Percentiles rank a stretch among this genome's conserved stretches.
Conservation (phyloP, 192 early-diverging fungal genomes). For the Mortierella alpina region DNA sequence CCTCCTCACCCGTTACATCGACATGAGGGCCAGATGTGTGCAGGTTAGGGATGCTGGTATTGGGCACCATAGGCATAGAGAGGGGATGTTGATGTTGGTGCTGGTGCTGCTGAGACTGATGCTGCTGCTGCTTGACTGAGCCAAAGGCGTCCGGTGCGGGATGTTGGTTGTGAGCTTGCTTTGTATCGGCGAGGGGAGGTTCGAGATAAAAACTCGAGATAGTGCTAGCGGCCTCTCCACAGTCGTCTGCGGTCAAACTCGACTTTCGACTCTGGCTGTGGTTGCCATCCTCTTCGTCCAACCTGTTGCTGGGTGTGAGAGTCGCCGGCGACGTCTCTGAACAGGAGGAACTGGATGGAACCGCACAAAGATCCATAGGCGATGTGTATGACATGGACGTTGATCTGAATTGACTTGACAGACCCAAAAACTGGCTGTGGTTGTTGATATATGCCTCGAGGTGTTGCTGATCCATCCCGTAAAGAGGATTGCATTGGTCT, state of each 20-base stretch:
- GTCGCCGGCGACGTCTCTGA: not conserved
- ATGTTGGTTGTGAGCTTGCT: too few relatives aligned
- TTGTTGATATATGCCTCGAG: too few relatives aligned
- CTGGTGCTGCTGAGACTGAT: too few relatives aligned
- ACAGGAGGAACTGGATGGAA: not conserved
- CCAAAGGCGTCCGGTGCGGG: too few relatives aligned
- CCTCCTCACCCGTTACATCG: not conserved
- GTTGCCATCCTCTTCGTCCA: not conserved
- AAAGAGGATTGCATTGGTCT: too few relatives aligned
- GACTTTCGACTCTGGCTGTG: constrained; percentile 4
- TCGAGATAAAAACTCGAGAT: too few relatives aligned
- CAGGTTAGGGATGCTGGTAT: too few relatives aligned
- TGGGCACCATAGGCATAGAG: not conserved
- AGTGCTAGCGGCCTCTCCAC: not conserved
- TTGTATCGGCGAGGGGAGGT: too few relatives aligned
- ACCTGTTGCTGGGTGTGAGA: not conserved
- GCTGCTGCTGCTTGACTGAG: too few relatives aligned
- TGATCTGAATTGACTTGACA: not conserved
- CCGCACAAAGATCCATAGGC: not conserved
- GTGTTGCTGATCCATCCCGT: too few relatives aligned
- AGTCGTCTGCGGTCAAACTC: not conserved
- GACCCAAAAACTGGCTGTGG: too few relatives aligned
- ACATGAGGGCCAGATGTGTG: not conserved
- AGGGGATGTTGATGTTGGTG: not conserved
- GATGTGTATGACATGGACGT: not conserved